Conservation (phyloP, 192 early-diverging fungal species). For the Coemansia reversa region DNA sequence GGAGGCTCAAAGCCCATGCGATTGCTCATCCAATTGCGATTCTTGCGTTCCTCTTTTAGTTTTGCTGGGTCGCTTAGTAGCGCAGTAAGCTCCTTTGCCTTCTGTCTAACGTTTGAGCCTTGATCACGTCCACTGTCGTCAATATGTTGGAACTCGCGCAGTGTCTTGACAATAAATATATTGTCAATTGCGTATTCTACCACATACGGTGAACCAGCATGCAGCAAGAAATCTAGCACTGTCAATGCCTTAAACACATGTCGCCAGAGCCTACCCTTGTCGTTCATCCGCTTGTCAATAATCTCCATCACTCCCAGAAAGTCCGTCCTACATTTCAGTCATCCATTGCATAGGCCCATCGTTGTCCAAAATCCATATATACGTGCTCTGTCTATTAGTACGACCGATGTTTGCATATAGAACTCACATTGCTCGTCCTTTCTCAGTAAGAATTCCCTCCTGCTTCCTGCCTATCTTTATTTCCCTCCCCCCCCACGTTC, state of each 20-base stretch:
- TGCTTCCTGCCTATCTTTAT: too few relatives aligned
- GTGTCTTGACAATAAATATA: slow-evolving; percentile 89
- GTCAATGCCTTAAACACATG: slow-evolving; percentile 95
- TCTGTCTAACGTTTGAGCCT: slow-evolving; percentile 90
- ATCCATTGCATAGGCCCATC: too few relatives aligned
- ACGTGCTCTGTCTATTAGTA: too few relatives aligned
- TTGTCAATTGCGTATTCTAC: slow-evolving; percentile 87
- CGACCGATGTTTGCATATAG: too few relatives aligned
- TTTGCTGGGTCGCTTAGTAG: slow-evolving; percentile 76
- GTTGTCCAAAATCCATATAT: neutral
- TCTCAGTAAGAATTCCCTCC: too few relatives aligned
- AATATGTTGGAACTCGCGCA: slow-evolving; percentile 95
- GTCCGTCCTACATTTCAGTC: slow-evolving; percentile 59
- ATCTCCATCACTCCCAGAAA: slow-evolving; percentile 98
- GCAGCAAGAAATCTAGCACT: slow-evolving; percentile 82
- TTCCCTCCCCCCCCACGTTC: too few relatives aligned
- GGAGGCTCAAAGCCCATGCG: slow-evolving; percentile 55
- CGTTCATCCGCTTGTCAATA: slow-evolving; percentile 95
- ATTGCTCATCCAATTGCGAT: slow-evolving; percentile 62
- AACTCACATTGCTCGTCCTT: too few relatives aligned
- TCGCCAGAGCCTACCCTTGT: slow-evolving; percentile 97
- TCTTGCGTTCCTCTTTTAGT: slow-evolving; percentile 73
- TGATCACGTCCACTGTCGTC: slow-evolving; percentile 91
- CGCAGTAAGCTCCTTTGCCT: slow-evolving; percentile 85
- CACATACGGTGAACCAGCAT: slow-evolving; percentile 81